Conservation (phyloP, 2,329 filamentous ascomycete genomes). For the Diaporthe longicolla region DNA sequence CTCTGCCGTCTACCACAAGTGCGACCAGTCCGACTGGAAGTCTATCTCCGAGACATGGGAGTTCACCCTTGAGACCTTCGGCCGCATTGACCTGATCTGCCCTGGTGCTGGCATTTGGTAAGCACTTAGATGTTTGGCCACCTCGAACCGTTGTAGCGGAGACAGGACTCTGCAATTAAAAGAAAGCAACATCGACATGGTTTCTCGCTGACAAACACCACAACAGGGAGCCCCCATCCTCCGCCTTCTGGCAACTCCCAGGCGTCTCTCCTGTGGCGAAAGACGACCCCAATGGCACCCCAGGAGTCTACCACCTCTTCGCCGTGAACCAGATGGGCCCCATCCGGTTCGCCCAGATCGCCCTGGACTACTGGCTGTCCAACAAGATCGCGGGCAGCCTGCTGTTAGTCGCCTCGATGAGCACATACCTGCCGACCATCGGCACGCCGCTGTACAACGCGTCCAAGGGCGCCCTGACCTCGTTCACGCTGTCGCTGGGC, state of each 20-base stretch:
- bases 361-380: conserved; percentile 45
- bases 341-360: conserved; percentile 47
- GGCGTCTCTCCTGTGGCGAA: conserved; percentile 43
- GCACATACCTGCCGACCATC: conserved; percentile 34
- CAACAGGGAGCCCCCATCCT: conserved; percentile 45
- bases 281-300: conserved; percentile 43
- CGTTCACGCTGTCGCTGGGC: conserved; percentile 42
- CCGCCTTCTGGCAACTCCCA: conserved; percentile 46
- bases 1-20: conserved; percentile 39
- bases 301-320: conserved; percentile 45
- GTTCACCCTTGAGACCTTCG: conserved; percentile 43
- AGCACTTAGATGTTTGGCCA: neutral
- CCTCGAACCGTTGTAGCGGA: neutral
- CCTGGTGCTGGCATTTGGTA: conserved; percentile 43
- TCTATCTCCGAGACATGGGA: conserved; percentile 48
- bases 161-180: too few species aligned
- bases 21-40: conserved; percentile 46
- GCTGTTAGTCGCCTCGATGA: conserved; percentile 31
- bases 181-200: too few species aligned
- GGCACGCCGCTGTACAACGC: conserved; percentile 43
- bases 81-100: conserved; percentile 44
- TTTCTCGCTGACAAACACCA: neutral
- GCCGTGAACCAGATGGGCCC: conserved; percentile 46
- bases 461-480: conserved; percentile 43
- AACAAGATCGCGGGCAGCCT: conserved; percentile 37